Percentiles rank a stretch among this genome's conserved stretches.
phyloP scores from a whole-genome alignment of 2,329 filamentous ascomycete species.

The Aspergillus texensis region DNA sequence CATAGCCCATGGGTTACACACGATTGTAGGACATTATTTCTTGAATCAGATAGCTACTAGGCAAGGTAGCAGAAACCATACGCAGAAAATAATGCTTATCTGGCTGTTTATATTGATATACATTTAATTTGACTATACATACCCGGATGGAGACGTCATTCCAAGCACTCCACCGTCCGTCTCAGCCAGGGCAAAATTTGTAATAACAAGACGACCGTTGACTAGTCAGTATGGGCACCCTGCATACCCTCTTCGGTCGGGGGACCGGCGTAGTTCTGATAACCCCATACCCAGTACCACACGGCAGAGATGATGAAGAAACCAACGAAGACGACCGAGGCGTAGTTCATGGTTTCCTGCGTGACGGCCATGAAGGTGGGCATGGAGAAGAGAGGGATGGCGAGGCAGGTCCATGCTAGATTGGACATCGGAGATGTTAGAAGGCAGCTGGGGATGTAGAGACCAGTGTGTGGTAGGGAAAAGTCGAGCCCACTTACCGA shows the following conservation, averaged over 20 bases:
- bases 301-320: conserved; percentile 62
- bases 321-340: conserved; percentile 71
- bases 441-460: background rate
- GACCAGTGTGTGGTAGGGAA: background rate
- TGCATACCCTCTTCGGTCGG: conserved; percentile 22
- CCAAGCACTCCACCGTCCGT: background rate
- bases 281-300: conserved; percentile 73
- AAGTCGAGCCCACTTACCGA: conserved; percentile 52
- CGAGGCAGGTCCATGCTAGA: conserved; percentile 63
- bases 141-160: background rate
- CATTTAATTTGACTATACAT: background rate
- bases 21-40: too few species aligned
- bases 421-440: background rate
- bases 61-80: too few species aligned
- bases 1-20: too few species aligned
- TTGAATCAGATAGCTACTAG: too few species aligned
- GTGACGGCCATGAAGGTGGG: conserved; percentile 61
- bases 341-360: conserved; percentile 68
- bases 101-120: background rate
- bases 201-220: background rate
- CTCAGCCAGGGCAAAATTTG: background rate
- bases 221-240: background rate
- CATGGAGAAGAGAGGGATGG: conserved; percentile 69
- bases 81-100: too few species aligned
- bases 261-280: conserved; percentile 55